Evolutionary conservation across 805 yeast genomes (phyloP).

Genomic region (Sugiyamaella lignohabitans): DNA sequence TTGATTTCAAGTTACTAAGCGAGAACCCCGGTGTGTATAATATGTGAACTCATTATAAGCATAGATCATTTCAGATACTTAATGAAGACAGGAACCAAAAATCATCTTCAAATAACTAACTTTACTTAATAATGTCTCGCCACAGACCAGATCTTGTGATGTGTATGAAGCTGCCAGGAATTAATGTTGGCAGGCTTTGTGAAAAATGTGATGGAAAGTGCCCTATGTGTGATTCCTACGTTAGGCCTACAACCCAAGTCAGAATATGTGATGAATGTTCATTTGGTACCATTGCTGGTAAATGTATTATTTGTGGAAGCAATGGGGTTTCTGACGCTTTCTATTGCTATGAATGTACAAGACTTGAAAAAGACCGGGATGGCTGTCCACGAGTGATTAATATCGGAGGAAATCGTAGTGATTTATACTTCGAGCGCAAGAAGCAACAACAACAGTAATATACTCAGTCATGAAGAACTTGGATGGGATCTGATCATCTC

Average conservation of each 20-base stretch:
- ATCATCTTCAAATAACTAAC: too few relatives aligned
- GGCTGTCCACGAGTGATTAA: slow-evolving; percentile 87
- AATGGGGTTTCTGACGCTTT: slow-evolving; percentile 63
- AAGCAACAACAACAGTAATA: slow-evolving; percentile 10
- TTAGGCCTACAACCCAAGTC: slow-evolving; percentile 59
- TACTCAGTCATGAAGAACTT: too few relatives aligned
- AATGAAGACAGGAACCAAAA: too few relatives aligned
- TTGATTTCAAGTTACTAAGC: too few relatives aligned
- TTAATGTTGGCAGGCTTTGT: slow-evolving; percentile 62
- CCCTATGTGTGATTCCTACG: slow-evolving; percentile 83
- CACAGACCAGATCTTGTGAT: slow-evolving; percentile 80
- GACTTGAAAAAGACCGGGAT: slow-evolving; percentile 72
- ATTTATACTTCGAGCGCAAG: slow-evolving; percentile 50
- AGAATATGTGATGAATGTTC: slow-evolving; percentile 82
- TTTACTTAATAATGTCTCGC: slow-evolving; percentile 74
- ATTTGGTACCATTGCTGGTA: slow-evolving; percentile 54
- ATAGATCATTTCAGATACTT: too few relatives aligned
- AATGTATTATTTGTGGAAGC: slow-evolving; percentile 75
- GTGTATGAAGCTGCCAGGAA: slow-evolving; percentile 84
- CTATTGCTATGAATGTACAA: slow-evolving; percentile 81
- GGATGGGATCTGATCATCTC: too few relatives aligned
- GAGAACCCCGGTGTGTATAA: too few relatives aligned
- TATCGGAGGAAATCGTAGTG: slow-evolving; percentile 70
- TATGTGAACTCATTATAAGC: too few relatives aligned
- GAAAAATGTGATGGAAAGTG: slow-evolving; percentile 87